A percentile compares a stretch with the other conserved stretches of the same genome.
Evolutionary conservation across 2,329 filamentous ascomycete genomes (phyloP).

Genomic region (Fusarium pilosicola): DNA sequence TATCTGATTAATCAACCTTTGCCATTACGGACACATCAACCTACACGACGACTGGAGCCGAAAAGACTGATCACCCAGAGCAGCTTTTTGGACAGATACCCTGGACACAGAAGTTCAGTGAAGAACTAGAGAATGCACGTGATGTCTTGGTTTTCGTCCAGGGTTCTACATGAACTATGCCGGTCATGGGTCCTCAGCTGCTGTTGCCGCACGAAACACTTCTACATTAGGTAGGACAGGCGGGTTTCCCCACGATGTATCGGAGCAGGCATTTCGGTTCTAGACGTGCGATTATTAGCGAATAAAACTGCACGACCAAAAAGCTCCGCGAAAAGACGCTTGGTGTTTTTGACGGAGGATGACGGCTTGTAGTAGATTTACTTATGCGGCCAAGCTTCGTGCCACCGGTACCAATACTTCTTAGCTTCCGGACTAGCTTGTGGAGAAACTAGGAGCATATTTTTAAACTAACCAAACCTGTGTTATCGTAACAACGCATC

Average conservation of each 20-base stretch:
- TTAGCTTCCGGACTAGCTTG: slow-evolving; percentile 15
- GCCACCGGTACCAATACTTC: neutral
- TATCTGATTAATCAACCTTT: neutral
- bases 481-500: slow-evolving; percentile 1
- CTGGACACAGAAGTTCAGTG: neutral
- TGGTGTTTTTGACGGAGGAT: neutral
- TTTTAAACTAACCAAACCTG: neutral
- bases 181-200: neutral
- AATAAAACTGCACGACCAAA: neutral
- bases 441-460: neutral
- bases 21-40: neutral
- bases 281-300: neutral
- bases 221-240: neutral
- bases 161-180: neutral
- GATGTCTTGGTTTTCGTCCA: neutral
- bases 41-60: neutral
- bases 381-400: slow-evolving; percentile 5
- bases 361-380: neutral
- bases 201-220: neutral
- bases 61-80: neutral
- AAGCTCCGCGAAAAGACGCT: neutral
- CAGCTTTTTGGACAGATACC: neutral
- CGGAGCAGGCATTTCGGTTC: neutral
- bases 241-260: neutral
- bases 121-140: neutral